Base-by-base conservation (phyloP, 345 rosid genomes). In the Brassica rapa region DNA sequence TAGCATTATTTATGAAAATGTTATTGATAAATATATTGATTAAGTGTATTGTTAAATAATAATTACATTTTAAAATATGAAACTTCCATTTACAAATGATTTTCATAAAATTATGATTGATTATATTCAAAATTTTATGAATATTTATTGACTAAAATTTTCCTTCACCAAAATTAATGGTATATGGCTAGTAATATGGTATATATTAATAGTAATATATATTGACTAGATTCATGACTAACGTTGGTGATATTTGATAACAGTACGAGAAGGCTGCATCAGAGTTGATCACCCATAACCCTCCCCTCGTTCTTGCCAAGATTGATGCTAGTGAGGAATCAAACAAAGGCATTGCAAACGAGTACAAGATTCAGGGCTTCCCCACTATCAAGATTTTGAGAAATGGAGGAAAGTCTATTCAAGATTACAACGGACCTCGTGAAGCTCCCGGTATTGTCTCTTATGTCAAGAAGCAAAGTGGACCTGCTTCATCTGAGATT, bases 201-300 rank as follows among this genome's bases (percentile, higher is more conserved):
- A 19, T 19, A 19, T 19, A 19, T 19, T 19, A 19, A 19, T 19
- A 19, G 21, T 19, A 19, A 19, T 19, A 19, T 19, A 19, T 19
- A 19, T 19, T 19, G 21, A 19, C 43, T 56, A 6, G 1, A 39
- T 37, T 35, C n/a, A 64, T 62, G 76, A 62, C 61, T 73, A 29
- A 72, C 7, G 10, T 23, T 10, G 32, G 5, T 71, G 30, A 5
- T 72, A 4, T 73, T 72, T 61, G 21, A 19, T 12, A 72, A 77
- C 78, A 95, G 99, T 95, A 89, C 72, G 98, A 93, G 89, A 90
- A 93, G 84, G 99, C 98, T 75, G 99, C 99, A 7, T 84, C 96
- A 14, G 62, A 85, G 30, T 78, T 95, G 89, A 88, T 90, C 25
- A 87, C 85, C 73, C 88, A 85, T 33, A 86, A 82, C 51, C 94